These are phyloP conservation scores for Saccharata proteae DNA, from an alignment of 2,329 filamentous ascomycete species.

Conservation along the genomic window DNA sequence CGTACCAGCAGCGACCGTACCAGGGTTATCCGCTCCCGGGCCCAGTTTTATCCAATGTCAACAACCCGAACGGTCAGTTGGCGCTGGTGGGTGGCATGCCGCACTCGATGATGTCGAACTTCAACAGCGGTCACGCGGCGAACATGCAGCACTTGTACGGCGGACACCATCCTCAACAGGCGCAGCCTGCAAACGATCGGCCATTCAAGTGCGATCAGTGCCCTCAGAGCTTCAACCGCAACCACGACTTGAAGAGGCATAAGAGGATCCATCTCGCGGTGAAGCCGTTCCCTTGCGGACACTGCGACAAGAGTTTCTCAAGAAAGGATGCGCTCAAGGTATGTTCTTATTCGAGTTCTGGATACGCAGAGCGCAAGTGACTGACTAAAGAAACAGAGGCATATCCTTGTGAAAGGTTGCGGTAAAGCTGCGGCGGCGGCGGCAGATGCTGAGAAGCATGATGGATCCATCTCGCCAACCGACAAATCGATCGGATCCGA, in stretches of 20 bases:
- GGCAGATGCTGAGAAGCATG: slow-evolving; percentile 18
- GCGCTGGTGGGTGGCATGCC: slow-evolving; percentile 53
- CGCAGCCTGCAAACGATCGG: slow-evolving; percentile 54
- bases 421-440: slow-evolving; percentile 37
- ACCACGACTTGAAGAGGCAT: slow-evolving; percentile 91
- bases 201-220: slow-evolving; percentile 94
- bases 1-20: slow-evolving; percentile 37
- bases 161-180: slow-evolving; percentile 23
- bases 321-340: slow-evolving; percentile 96
- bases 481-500: slow-evolving; percentile 7
- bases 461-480: slow-evolving; percentile 7
- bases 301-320: slow-evolving; percentile 94
- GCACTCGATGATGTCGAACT: slow-evolving; percentile 43
- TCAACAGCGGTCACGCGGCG: slow-evolving; percentile 49
- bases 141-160: slow-evolving; percentile 53
- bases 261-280: slow-evolving; percentile 90
- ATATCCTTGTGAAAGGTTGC: slow-evolving; percentile 57
- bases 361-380: slow-evolving; percentile 30
- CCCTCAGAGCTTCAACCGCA: slow-evolving; percentile 86
- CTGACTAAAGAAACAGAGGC: slow-evolving; percentile 40
- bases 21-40: slow-evolving; percentile 44
- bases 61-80: slow-evolving; percentile 61
- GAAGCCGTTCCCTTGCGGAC: slow-evolving; percentile 85
- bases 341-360: slow-evolving; percentile 23
- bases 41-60: slow-evolving; percentile 66